Percentiles rank a stretch among this genome's conserved stretches.
These are phyloP conservation scores for Scutellaria galericulata DNA, from an alignment of 257 asterid species.

Conservation along the genomic window DNA sequence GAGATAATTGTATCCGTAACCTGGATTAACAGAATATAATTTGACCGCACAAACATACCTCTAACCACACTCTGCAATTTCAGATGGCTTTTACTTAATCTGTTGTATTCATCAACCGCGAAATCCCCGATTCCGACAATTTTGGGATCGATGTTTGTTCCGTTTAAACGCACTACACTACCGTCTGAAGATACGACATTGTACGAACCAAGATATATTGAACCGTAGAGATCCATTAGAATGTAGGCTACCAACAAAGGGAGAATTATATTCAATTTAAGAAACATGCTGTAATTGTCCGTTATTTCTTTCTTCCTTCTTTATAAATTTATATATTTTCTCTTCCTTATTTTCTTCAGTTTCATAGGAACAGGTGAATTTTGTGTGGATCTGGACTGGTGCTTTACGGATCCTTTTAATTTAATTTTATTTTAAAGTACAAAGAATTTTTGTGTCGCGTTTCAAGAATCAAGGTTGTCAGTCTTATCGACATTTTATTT, in stretches of 20 bases:
- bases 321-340: no score
- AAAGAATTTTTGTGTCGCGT: no score
- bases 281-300: not conserved
- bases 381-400: not conserved
- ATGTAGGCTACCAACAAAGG: slow-evolving; percentile 25
- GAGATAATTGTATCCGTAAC: not conserved
- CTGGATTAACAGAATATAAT: slow-evolving; percentile 28
- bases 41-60: slow-evolving; percentile 9
- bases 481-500: no score
- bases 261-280: slow-evolving; percentile 6
- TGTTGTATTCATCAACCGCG: slow-evolving; percentile 36
- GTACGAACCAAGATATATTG: slow-evolving; percentile 4
- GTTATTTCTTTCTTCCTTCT: not conserved
- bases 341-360: not conserved
- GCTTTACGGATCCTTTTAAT: no score
- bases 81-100: not conserved
- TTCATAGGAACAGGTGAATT: not conserved
- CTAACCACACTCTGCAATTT: slow-evolving; percentile 20
- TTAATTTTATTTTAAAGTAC: no score
- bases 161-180: not conserved
- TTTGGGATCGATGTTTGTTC: slow-evolving; percentile 27
- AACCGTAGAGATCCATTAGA: slow-evolving; percentile 16
- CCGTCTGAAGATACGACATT: not conserved
- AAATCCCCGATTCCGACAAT: slow-evolving; percentile 21
- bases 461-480: no score